phyloP scores from a whole-genome alignment of 2,329 filamentous ascomycete species.

The Fusarium transvaalense region DNA sequence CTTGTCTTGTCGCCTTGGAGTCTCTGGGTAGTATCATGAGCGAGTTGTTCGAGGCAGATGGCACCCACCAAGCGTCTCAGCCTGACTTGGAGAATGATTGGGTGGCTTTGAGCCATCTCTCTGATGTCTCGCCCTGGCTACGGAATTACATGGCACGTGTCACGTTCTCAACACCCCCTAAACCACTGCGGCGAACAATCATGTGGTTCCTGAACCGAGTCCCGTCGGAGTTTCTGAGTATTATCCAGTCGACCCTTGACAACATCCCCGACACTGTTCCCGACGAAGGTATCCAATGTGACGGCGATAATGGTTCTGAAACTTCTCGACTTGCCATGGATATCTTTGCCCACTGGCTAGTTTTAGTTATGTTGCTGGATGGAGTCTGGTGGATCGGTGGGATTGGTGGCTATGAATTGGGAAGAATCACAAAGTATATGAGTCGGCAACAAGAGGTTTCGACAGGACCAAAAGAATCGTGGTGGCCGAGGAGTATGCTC shows the following conservation, averaged over 20 bases:
- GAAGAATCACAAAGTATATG: constrained; percentile 43
- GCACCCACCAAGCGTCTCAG: background rate
- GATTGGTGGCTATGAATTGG: constrained; percentile 53
- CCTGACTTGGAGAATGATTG: background rate
- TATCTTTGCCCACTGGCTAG: constrained; percentile 57
- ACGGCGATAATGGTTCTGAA: background rate
- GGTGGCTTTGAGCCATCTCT: constrained; percentile 1
- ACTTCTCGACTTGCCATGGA: constrained; percentile 50
- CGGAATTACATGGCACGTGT: constrained; percentile 38
- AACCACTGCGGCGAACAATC: constrained; percentile 53
- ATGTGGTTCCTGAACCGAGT: constrained; percentile 58
- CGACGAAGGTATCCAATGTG: background rate
- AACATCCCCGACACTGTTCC: constrained; percentile 17
- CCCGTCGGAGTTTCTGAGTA: constrained; percentile 50
- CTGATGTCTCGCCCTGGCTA: constrained; percentile 35
- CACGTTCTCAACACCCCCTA: constrained; percentile 47
- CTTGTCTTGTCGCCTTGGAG: constrained; percentile 27
- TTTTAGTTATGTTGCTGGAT: constrained; percentile 54
- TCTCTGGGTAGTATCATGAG: constrained; percentile 24
- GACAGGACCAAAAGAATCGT: constrained; percentile 17
- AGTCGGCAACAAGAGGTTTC: constrained; percentile 11
- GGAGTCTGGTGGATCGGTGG: constrained; percentile 57
- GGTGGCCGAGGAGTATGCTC: constrained; percentile 56
- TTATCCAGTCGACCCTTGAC: constrained; percentile 53
- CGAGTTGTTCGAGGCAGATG: constrained; percentile 8